Evolutionary conservation across 2,329 filamentous ascomycete species (phyloP).

Genomic region (Raffaelea albimanens): DNA sequence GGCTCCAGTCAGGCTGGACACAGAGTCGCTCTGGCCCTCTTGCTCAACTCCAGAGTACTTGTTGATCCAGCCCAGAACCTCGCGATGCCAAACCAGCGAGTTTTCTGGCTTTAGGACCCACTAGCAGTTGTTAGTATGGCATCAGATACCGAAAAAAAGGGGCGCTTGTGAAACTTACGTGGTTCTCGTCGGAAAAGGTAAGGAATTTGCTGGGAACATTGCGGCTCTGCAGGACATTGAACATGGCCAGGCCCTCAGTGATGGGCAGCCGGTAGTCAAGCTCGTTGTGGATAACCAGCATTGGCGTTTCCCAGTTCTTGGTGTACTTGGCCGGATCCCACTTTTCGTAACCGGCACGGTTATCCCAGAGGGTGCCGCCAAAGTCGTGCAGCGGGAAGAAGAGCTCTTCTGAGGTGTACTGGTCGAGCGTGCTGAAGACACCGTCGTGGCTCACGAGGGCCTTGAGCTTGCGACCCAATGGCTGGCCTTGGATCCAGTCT

Average conservation of each 20-base stretch:
- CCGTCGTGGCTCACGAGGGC: conserved; percentile 85
- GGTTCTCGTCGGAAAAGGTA: conserved; percentile 69
- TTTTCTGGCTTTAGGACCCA: conserved; percentile 92
- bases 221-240: conserved; percentile 72
- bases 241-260: conserved; percentile 73
- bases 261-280: conserved; percentile 83
- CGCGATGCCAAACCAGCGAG: conserved; percentile 78
- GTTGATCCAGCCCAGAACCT: conserved; percentile 72
- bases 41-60: conserved; percentile 41
- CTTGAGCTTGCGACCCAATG: conserved; percentile 74
- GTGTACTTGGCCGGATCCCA: conserved; percentile 60
- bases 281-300: conserved; percentile 80
- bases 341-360: conserved; percentile 53
- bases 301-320: conserved; percentile 73
- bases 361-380: conserved; percentile 51
- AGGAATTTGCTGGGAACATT: conserved; percentile 69
- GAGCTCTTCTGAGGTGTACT: conserved; percentile 58
- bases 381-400: conserved; percentile 64
- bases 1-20: neutral
- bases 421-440: conserved; percentile 62
- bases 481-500: conserved; percentile 85
- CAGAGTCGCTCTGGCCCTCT: no score
- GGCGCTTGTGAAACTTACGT: conserved; percentile 26
- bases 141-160: conserved; percentile 34
- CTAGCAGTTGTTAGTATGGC: conserved; percentile 24